Evolutionary conservation across 225 moss, liverwort and hornwort species (phyloP).

Genomic region (Climacium dendroides): DNA sequence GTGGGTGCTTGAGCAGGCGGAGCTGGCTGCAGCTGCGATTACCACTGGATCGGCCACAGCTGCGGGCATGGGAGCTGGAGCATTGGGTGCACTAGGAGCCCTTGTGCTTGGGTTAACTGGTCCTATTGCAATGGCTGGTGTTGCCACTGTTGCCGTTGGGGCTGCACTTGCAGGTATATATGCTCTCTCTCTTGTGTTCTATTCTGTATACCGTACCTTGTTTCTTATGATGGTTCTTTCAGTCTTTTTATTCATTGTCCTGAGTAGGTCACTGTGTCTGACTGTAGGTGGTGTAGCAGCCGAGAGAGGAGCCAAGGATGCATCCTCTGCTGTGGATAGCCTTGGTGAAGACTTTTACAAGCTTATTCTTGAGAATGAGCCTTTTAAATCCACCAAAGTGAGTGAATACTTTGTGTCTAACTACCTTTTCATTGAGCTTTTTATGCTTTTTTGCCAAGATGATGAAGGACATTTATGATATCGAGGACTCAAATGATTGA

Average conservation of each 20-base stretch:
- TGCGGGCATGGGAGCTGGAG: constrained; percentile 62
- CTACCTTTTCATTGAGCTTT: background rate
- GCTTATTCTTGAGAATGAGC: constrained; percentile 85
- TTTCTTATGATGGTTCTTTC: background rate
- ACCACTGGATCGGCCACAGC: constrained; percentile 48
- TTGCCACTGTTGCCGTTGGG: constrained; percentile 52
- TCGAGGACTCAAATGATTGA: background rate
- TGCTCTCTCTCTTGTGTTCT: background rate
- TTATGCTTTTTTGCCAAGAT: background rate
- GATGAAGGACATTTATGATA: background rate
- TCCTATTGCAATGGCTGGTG: constrained; percentile 51
- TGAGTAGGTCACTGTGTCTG: background rate
- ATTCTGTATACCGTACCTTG: background rate
- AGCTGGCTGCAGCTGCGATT: constrained; percentile 54
- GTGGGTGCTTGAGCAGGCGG: constrained; percentile 66
- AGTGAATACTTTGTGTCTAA: background rate
- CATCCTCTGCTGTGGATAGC: constrained; percentile 70
- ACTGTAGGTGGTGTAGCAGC: constrained; percentile 59
- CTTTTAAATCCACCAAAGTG: constrained; percentile 92
- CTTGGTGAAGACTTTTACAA: constrained; percentile 96
- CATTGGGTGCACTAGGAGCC: constrained; percentile 53
- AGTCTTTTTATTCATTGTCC: background rate
- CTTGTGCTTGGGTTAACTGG: constrained; percentile 60
- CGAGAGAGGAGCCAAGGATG: constrained; percentile 71
- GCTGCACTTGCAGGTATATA: constrained; percentile 47